A percentile compares a stretch with the other conserved stretches of the same genome.
Conservation (phyloP, 768 basidiomycete species). For the Tylopilus sp. region DNA sequence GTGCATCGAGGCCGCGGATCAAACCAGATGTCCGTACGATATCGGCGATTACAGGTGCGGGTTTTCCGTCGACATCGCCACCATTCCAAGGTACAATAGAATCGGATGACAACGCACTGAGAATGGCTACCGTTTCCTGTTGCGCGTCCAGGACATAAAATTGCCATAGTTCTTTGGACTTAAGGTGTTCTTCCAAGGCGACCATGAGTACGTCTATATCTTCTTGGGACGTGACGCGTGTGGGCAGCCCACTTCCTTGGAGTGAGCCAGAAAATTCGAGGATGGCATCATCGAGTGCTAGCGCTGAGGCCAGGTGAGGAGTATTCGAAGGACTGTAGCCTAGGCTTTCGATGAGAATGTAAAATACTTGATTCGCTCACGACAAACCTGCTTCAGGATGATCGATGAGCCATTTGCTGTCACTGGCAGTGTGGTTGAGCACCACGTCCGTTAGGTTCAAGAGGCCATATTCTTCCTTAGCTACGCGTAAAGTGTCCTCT, state of each 20-base stretch:
- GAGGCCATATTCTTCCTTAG: conserved; percentile 83
- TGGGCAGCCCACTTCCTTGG: conserved; percentile 65
- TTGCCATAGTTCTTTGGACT: conserved; percentile 80
- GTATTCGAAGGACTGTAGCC: conserved; percentile 90
- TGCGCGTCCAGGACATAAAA: conserved; percentile 86
- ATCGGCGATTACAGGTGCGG: conserved; percentile 61
- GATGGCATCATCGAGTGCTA: conserved; percentile 88
- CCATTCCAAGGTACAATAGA: conserved; percentile 59
- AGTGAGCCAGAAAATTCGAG: conserved; percentile 75
- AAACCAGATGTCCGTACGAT: conserved; percentile 52
- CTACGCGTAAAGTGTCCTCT: conserved; percentile 60
- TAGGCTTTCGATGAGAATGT: conserved; percentile 28
- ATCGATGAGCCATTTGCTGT: conserved; percentile 85
- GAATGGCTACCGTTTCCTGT: conserved; percentile 57
- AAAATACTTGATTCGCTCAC: background rate
- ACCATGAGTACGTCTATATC: conserved; percentile 69
- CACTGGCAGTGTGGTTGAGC: conserved; percentile 95
- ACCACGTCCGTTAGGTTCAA: conserved; percentile 93
- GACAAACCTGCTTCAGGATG: conserved; percentile 91
- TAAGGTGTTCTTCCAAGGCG: conserved; percentile 59
- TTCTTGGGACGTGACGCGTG: conserved; percentile 52
- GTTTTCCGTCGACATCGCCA: conserved; percentile 53
- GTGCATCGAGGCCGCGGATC: conserved; percentile 56
- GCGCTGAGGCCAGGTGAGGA: conserved; percentile 88
- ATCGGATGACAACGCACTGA: conserved; percentile 27